These are phyloP conservation scores for Colletotrichum cuscutae DNA, from an alignment of 2,329 filamentous ascomycete genomes.

Conservation along the genomic window DNA sequence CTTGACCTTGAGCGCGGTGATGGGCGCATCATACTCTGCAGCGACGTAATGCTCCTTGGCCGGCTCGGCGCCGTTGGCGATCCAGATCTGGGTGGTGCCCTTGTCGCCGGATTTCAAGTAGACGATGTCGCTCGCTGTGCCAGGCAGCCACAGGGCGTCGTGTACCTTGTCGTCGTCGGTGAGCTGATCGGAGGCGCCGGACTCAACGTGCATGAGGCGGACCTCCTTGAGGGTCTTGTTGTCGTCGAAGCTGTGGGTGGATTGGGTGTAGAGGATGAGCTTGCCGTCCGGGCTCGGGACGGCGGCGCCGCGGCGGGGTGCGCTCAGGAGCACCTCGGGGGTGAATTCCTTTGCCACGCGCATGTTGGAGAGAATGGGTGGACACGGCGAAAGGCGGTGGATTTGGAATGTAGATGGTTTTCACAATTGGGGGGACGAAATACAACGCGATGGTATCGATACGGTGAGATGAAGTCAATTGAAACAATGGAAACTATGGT, in stretches of 20 bases:
- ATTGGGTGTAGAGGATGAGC: constrained; percentile 52
- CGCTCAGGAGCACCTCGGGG: constrained; percentile 44
- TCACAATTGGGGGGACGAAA: not conserved
- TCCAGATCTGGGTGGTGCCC: constrained; percentile 46
- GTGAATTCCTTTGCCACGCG: constrained; percentile 41
- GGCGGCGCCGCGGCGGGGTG: constrained; percentile 44
- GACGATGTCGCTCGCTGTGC: constrained; percentile 42
- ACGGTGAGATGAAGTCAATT: not conserved
- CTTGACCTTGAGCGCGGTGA: constrained; percentile 47
- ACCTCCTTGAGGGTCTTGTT: constrained; percentile 46
- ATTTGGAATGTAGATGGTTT: not conserved
- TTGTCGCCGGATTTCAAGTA: constrained; percentile 43
- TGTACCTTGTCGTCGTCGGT: constrained; percentile 42
- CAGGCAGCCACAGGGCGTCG: constrained; percentile 50
- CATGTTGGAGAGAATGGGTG: constrained; percentile 13
- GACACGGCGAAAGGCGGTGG: not conserved
- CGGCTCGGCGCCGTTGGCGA: constrained; percentile 39
- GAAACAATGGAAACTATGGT: no score
- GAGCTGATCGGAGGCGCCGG: constrained; percentile 40
- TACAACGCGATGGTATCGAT: not conserved
- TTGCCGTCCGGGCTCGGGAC: constrained; percentile 53
- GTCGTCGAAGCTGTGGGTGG: constrained; percentile 47
- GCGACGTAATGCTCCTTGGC: constrained; percentile 40
- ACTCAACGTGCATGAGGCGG: constrained; percentile 46
- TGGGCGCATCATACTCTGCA: constrained; percentile 45